Percentiles rank a stretch among this genome's conserved stretches.
phyloP scores from a whole-genome alignment of 208 protist species.

The Crithidia mellificae region DNA sequence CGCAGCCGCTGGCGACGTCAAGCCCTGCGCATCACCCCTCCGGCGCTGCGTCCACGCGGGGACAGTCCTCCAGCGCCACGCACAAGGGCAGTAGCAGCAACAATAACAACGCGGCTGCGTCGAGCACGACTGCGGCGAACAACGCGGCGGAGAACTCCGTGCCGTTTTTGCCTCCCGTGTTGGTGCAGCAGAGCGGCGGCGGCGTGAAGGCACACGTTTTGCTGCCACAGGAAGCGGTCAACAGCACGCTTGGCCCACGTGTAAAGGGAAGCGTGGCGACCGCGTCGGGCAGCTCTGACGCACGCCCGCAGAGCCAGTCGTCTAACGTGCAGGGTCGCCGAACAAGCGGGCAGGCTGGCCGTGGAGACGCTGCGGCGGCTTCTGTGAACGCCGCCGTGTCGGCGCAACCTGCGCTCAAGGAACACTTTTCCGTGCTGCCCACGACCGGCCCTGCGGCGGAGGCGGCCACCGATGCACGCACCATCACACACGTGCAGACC shows the following conservation, averaged over 20 bases:
- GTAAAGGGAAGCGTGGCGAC: not conserved
- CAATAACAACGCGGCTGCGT: too few relatives aligned
- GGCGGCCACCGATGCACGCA: slow-evolving; percentile 25
- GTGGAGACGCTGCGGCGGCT: not conserved
- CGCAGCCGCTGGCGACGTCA: not conserved
- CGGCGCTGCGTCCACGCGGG: not conserved
- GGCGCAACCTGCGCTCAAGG: not conserved
- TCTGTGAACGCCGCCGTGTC: not conserved
- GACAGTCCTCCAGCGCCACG: too few relatives aligned
- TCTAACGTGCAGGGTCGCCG: not conserved
- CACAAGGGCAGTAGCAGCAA: too few relatives aligned
- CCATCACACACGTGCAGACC: slow-evolving; percentile 31
- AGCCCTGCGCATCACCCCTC: not conserved
- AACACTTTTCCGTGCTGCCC: slow-evolving; percentile 36
- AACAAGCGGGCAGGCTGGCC: not conserved
- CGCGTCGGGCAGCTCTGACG: not conserved
- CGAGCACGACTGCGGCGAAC: too few relatives aligned
- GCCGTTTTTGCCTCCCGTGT: slow-evolving; percentile 11
- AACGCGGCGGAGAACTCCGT: not conserved
- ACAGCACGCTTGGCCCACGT: slow-evolving; percentile 13
- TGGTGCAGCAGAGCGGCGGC: slow-evolving; percentile 16
- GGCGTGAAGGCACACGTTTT: slow-evolving; percentile 21
- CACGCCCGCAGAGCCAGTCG: not conserved
- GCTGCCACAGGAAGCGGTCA: slow-evolving; percentile 24
- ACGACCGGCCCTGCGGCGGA: slow-evolving; percentile 26